These are phyloP conservation scores for Penicillium brasilianum DNA, from an alignment of 2,329 filamentous ascomycete species.

Conservation along the genomic window DNA sequence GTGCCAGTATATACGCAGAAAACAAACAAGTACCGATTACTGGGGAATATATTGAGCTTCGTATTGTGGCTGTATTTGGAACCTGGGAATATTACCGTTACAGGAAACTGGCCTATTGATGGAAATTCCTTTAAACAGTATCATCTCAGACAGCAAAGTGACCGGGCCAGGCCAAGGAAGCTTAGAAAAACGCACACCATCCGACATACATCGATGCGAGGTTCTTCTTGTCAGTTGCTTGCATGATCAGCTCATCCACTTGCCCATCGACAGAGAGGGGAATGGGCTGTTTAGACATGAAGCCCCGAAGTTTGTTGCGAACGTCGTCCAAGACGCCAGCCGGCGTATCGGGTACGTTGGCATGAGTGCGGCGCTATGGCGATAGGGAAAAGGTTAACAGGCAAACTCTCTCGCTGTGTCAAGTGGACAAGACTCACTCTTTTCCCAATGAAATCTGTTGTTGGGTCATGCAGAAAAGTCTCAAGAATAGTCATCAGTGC, in stretches of 20 bases:
- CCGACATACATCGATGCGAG: slow-evolving; percentile 96
- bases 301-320: slow-evolving; percentile 79
- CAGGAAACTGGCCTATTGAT: neutral
- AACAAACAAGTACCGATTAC: neutral
- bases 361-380: slow-evolving; percentile 55
- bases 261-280: slow-evolving; percentile 94
- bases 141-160: neutral
- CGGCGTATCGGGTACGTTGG: slow-evolving; percentile 66
- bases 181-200: slow-evolving; percentile 74
- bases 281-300: slow-evolving; percentile 85
- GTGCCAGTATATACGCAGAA: neutral
- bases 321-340: slow-evolving; percentile 89
- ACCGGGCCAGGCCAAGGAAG: neutral
- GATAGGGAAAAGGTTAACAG: neutral
- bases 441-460: slow-evolving; percentile 86
- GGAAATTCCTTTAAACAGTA: neutral
- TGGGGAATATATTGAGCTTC: no score
- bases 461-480: slow-evolving; percentile 96
- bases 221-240: slow-evolving; percentile 80
- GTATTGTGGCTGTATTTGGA: neutral
- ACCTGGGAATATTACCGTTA: no score
- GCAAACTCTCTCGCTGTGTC: neutral
- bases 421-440: slow-evolving; percentile 49
- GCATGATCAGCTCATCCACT: slow-evolving; percentile 90
- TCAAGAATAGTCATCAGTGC: slow-evolving; percentile 97